Percentiles rank a stretch among this genome's conserved stretches.
Evolutionary conservation across 208 protist genomes (phyloP).

Genomic region (Borovskyia barvae): DNA sequence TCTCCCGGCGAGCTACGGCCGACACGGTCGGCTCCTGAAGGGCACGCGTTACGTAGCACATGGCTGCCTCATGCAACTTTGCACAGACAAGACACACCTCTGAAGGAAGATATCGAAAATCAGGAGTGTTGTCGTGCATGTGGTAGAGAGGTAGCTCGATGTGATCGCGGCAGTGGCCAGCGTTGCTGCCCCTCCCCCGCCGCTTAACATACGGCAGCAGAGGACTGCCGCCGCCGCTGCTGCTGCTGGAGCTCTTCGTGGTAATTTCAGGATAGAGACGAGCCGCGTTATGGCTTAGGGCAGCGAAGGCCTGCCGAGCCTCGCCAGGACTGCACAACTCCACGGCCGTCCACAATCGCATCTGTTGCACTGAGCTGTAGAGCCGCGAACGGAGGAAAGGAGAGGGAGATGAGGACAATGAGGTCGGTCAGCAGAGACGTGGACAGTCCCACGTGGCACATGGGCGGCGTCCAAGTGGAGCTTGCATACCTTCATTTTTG

Average conservation of each 20-base stretch:
- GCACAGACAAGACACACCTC: slow-evolving; percentile 32
- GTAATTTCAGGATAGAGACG: too few relatives aligned
- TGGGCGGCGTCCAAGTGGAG: too few relatives aligned
- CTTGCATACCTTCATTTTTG: too few relatives aligned
- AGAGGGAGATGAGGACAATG: too few relatives aligned
- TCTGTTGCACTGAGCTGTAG: slow-evolving; percentile 4
- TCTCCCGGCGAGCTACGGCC: slow-evolving; percentile 11
- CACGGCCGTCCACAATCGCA: slow-evolving; percentile 19
- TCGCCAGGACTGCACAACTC: slow-evolving; percentile 33
- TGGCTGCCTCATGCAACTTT: slow-evolving; percentile 32
- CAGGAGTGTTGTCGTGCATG: slow-evolving; percentile 2
- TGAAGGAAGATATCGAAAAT: slow-evolving; percentile 22
- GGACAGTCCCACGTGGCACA: too few relatives aligned
- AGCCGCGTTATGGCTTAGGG: slow-evolving; percentile 16
- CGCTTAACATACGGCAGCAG: slow-evolving; percentile 13
- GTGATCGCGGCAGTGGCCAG: slow-evolving; percentile 19
- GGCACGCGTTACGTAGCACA: slow-evolving; percentile 24
- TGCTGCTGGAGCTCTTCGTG: too few relatives aligned
- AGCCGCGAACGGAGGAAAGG: too few relatives aligned
- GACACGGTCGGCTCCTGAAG: slow-evolving; percentile 18
- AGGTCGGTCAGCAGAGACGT: too few relatives aligned
- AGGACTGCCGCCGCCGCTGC: not conserved
- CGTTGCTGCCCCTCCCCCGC: slow-evolving; percentile 1
- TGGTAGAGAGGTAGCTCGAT: slow-evolving; percentile 29
- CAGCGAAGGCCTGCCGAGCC: slow-evolving; percentile 35